phyloP scores from a whole-genome alignment of 2,329 filamentous ascomycete genomes.

The Scytalidium lignicola region DNA sequence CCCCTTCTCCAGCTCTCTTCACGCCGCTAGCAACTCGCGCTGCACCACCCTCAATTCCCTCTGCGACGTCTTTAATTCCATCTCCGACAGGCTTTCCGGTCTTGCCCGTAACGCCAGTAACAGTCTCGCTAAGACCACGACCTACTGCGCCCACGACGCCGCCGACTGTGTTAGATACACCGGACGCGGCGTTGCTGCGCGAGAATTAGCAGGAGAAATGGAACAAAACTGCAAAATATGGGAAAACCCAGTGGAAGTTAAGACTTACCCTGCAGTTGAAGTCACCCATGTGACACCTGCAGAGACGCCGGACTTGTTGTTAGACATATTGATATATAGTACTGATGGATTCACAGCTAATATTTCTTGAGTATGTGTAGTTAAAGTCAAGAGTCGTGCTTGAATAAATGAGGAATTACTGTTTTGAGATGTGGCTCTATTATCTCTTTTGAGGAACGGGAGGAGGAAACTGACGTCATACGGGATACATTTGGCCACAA shows the following conservation, averaged over 20 bases:
- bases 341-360: too few species aligned
- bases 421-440: too few species aligned
- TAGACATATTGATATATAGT: too few species aligned
- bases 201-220: neutral
- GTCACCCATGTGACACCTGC: conserved; percentile 14
- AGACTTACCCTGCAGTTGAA: conserved; percentile 11
- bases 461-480: too few species aligned
- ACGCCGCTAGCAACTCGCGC: conserved; percentile 16
- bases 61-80: conserved; percentile 17
- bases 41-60: conserved; percentile 18
- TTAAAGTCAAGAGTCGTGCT: too few species aligned
- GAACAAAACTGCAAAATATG: neutral
- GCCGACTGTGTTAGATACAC: conserved; percentile 17
- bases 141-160: conserved; percentile 18
- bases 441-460: too few species aligned
- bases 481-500: too few species aligned
- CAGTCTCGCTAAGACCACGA: conserved; percentile 18
- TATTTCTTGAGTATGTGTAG: too few species aligned
- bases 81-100: conserved; percentile 20
- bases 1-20: conserved; percentile 19
- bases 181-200: conserved; percentile 14
- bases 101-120: conserved; percentile 17
- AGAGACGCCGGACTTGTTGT: conserved; percentile 12
- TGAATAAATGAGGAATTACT: too few species aligned
- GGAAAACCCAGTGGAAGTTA: too few species aligned